Base-by-base conservation (phyloP, 2,329 filamentous ascomycete species). In the Aureobasidium namibiae region DNA sequence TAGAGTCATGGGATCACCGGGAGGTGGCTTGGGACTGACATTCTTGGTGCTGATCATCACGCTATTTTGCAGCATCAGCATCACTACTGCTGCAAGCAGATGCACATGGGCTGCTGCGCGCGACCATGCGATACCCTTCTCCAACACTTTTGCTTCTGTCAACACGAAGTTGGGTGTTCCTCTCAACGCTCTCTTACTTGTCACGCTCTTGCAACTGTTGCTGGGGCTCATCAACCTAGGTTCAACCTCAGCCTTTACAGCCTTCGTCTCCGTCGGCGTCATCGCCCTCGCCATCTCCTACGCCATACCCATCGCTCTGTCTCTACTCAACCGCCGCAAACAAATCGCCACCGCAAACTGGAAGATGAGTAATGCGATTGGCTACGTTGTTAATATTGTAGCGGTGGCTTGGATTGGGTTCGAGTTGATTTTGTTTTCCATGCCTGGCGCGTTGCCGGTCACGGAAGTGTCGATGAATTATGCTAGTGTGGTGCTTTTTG, bases 401-500 rank as follows among this genome's bases (percentile, higher is more conserved):
- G 66, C 67, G 3, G 58, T 70, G 3, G 29, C 60, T 0, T 70
- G 68, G 68, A 67, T 67, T 44, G 56, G 50, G 1, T 69, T 68
- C 34, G 66, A 68, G 56, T 48, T 70, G 48, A 64, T 68, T 9
- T 48, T 84, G 3, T 84, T 83, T 67, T 79, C 75, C 38, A 76
- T 75, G 69, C 82, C 82, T 1, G 78, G 75, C 14, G 76, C 77
- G 29, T 70, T 81, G 52, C 81, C 82, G 3, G 80, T 82, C 60
- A 81, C 75, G 1, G 72, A 73, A 1, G 76, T 72, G 1, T 77
- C 77, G 56, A 82, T 81, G 70, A 84, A 83, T 62, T 84, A 84
- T 65, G 80, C 81, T 10, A 48, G 83, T n/a, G 87, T 85, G 29
- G 87, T 90, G 14, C 88, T 90, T 65, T 80, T 86, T 26, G 84